Conservation (phyloP, 2,329 filamentous ascomycete species). For the Geosmithia flava region DNA sequence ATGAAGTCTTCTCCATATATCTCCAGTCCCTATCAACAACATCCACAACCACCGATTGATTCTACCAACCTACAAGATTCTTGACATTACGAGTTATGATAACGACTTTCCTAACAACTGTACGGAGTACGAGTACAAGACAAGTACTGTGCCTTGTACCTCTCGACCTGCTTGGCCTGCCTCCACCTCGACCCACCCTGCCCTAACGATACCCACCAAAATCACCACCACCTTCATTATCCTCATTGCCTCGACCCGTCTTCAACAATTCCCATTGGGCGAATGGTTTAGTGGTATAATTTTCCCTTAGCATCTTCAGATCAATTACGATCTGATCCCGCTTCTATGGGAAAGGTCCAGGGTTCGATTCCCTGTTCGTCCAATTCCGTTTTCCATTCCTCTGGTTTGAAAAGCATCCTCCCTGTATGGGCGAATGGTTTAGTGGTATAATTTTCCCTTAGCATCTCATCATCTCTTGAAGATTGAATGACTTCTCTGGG, state of each 20-base stretch:
- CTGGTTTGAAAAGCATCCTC: too few relatives aligned
- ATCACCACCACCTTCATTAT: background rate
- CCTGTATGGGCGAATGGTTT: constrained; percentile 8
- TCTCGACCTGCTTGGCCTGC: background rate
- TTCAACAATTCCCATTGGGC: constrained; percentile 3
- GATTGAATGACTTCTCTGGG: background rate
- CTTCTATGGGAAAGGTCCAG: constrained; percentile 3
- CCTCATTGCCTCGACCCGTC: background rate
- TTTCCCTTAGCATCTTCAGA: constrained; percentile 7
- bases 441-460: constrained; percentile 11
- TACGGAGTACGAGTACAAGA: too few relatives aligned
- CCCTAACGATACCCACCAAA: background rate
- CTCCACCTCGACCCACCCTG: background rate
- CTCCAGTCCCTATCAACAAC: too few relatives aligned
- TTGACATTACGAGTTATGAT: too few relatives aligned
- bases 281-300: constrained; percentile 12
- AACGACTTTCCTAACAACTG: too few relatives aligned
- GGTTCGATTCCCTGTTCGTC: constrained; percentile 5
- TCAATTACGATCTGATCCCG: background rate
- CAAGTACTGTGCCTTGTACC: too few relatives aligned
- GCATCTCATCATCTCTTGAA: constrained; percentile 2
- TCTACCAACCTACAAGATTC: too few relatives aligned
- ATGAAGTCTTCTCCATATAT: too few relatives aligned
- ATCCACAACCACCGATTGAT: too few relatives aligned
- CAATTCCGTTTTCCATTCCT: too few relatives aligned